Base-by-base conservation (phyloP, 768 basidiomycete genomes). In the Trametes villosa region DNA sequence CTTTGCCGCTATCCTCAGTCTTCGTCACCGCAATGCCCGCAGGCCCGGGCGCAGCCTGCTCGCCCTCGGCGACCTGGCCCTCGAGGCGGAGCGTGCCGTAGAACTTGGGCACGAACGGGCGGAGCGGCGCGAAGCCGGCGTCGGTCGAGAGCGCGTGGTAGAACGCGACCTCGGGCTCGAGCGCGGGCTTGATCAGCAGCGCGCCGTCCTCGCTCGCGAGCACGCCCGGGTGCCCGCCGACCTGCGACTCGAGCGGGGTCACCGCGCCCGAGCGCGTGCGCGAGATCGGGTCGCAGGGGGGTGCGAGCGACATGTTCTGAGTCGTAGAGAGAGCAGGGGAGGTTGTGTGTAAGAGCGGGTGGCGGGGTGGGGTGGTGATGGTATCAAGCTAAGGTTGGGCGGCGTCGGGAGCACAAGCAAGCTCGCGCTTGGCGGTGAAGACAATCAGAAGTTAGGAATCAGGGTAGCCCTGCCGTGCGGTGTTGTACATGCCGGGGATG, bases 211-310 rank as follows among this genome's bases (percentile, higher is more conserved):
- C 87, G 4, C 84, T 86, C 6, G 85, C 78, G 44, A 84, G 78
- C n/a, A 96, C 82, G 20, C 88, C 87, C 4, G 83, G 71, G 68
- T 96, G 94, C 0, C 94, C 94, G 20, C 90, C 92, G 50, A 96
- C 92, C 75, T 94, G 90, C 20, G 81, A 75, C 11, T 71, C 70
- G 26, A 88, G 77, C 2, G 80, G 76, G 60, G 36, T 38, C 13
- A 38, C 36, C 36, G 36, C 36, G 36, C 36, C 36, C 36, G 36
- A 38, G 13, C 36, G 13, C 15, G 36, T 15, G 13, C 36, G 31
- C 27, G 20, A 38, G 31, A 24, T 20, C 15, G 34, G 36, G 57
- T 24, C 15, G 15, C 20, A 24, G 26, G 4, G 46, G 20, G 45
- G 42, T 7, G 50, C 22, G 31, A n/a, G n/a, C n/a, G n/a, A n/a